Evolutionary conservation across 2,329 filamentous ascomycete genomes (phyloP).

Genomic region (Escovopsis weberi): DNA sequence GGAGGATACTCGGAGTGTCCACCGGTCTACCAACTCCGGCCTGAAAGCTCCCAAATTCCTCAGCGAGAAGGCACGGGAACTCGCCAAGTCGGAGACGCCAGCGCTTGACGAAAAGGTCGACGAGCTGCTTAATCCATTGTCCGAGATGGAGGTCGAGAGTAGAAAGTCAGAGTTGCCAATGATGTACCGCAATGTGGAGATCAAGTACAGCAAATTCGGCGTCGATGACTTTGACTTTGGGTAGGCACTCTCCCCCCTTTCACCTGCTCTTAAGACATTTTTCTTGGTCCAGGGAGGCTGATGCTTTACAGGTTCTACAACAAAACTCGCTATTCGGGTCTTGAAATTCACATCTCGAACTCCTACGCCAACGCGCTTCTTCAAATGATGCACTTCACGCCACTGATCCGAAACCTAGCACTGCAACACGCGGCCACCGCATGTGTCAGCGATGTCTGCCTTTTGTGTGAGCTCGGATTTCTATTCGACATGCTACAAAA

Average conservation of each 20-base stretch:
- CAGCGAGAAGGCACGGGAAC: conserved; percentile 77
- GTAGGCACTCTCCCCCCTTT: conserved; percentile 22
- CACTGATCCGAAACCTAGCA: conserved; percentile 72
- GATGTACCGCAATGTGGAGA: conserved; percentile 88
- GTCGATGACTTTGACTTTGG: conserved; percentile 99
- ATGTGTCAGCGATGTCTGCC: conserved; percentile 68
- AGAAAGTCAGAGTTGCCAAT: conserved; percentile 70
- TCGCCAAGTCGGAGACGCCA: conserved; percentile 29
- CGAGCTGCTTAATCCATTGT: conserved; percentile 50
- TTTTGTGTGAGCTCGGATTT: conserved; percentile 89
- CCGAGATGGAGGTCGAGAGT: conserved; percentile 56
- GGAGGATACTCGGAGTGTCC: conserved; percentile 55
- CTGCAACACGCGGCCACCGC: conserved; percentile 77
- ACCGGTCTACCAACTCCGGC: conserved; percentile 43
- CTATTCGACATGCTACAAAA: conserved; percentile 98
- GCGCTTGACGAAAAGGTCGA: conserved; percentile 29
- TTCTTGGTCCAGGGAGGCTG: no score
- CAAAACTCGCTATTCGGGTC: conserved; percentile 75
- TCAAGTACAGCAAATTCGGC: conserved; percentile 97
- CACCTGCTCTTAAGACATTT: conserved; percentile 7
- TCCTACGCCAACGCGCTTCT: conserved; percentile 89
- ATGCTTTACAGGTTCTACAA: conserved; percentile 63
- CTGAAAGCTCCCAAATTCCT: conserved; percentile 77
- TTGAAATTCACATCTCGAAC: conserved; percentile 94
- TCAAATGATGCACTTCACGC: conserved; percentile 84